Percentiles rank a stretch among this genome's conserved stretches.
These are phyloP conservation scores for Halophytophthora batemanensis DNA, from an alignment of 352 stramenopile genomes.

Conservation along the genomic window DNA sequence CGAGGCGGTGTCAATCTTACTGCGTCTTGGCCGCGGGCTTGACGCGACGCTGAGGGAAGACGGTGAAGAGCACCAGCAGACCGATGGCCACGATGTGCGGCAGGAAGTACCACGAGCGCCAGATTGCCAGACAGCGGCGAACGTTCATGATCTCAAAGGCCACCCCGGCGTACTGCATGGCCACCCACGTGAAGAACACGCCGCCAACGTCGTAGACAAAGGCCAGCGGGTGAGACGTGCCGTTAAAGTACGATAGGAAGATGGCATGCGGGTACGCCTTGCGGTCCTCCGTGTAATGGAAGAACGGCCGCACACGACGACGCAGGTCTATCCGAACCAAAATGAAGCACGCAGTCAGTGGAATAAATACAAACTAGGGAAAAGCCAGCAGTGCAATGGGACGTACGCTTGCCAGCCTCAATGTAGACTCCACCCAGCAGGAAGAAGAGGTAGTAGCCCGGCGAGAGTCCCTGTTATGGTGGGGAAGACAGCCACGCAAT, in stretches of 20 bases:
- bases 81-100: slow-evolving; percentile 61
- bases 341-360: neutral
- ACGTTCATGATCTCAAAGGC: slow-evolving; percentile 85
- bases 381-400: neutral
- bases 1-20: slow-evolving; percentile 13
- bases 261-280: slow-evolving; percentile 72
- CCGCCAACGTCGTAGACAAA: slow-evolving; percentile 76
- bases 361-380: slow-evolving; percentile 1
- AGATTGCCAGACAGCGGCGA: slow-evolving; percentile 69
- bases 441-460: slow-evolving; percentile 88
- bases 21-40: slow-evolving; percentile 32
- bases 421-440: slow-evolving; percentile 83
- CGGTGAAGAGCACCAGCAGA: slow-evolving; percentile 56
- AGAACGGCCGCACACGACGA: slow-evolving; percentile 67
- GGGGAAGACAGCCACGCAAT: slow-evolving; percentile 2
- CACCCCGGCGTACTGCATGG: slow-evolving; percentile 85
- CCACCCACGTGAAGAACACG: slow-evolving; percentile 76
- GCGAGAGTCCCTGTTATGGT: slow-evolving; percentile 63
- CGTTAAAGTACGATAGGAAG: slow-evolving; percentile 79
- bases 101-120: slow-evolving; percentile 81
- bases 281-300: slow-evolving; percentile 87
- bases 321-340: slow-evolving; percentile 45
- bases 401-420: slow-evolving; percentile 80
- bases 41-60: slow-evolving; percentile 50
- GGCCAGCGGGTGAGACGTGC: slow-evolving; percentile 67